Percentiles rank a stretch among this genome's conserved stretches.
phyloP scores from a whole-genome alignment of 352 stramenopile species.

The Phytophthora rubi region DNA sequence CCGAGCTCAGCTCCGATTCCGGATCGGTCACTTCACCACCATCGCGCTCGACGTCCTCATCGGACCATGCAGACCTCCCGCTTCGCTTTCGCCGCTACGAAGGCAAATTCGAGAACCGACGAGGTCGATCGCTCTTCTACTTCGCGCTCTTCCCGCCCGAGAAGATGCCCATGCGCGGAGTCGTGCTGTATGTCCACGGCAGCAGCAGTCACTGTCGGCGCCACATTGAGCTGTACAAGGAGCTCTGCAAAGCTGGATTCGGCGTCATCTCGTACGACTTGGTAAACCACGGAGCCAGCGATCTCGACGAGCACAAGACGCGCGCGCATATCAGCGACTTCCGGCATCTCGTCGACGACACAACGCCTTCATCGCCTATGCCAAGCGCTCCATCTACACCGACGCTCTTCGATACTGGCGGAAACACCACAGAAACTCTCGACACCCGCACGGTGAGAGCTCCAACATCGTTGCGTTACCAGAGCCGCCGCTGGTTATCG shows the following conservation, averaged over 20 bases:
- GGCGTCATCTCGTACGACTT: conserved; percentile 58
- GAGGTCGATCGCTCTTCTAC: conserved; percentile 51
- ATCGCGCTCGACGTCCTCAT: conserved; percentile 14
- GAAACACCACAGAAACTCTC: conserved; percentile 24
- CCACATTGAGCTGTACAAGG: conserved; percentile 53
- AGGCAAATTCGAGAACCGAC: conserved; percentile 45
- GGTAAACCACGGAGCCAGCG: conserved; percentile 56
- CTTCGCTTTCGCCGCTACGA: conserved; percentile 40
- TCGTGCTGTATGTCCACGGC: conserved; percentile 60
- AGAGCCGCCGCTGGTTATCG: conserved; percentile 53
- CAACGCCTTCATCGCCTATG: conserved; percentile 53
- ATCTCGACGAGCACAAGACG: conserved; percentile 40
- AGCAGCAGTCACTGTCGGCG: conserved; percentile 50
- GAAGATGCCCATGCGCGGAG: conserved; percentile 40
- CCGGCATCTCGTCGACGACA: conserved; percentile 56
- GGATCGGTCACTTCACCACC: conserved; percentile 9
- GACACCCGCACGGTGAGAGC: conserved; percentile 18
- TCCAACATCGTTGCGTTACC: conserved; percentile 23
- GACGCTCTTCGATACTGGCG: conserved; percentile 35
- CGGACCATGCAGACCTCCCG: conserved; percentile 19
- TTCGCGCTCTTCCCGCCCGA: conserved; percentile 44
- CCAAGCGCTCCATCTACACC: conserved; percentile 43
- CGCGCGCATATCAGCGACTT: conserved; percentile 50
- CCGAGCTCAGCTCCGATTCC: conserved; percentile 18
- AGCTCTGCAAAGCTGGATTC: conserved; percentile 48